phyloP scores from a whole-genome alignment of 805 yeast species.

The Myxozyma melibiosi region DNA sequence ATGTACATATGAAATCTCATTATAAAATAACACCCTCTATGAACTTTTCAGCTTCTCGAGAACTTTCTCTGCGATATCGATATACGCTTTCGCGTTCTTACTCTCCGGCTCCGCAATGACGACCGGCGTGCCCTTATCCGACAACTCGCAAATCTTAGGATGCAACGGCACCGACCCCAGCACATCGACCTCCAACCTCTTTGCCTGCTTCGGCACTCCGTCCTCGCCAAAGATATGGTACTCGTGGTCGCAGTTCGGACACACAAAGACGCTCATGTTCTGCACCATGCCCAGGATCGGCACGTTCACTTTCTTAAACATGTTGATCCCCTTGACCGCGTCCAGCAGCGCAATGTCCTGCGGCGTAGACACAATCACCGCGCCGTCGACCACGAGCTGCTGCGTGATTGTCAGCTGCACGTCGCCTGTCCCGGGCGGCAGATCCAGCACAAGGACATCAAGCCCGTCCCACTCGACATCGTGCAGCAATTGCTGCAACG shows the following conservation, averaged over 20 bases:
- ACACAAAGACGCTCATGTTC: slow-evolving; percentile 76
- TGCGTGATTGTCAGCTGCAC: slow-evolving; percentile 83
- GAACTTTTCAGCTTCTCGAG: slow-evolving; percentile 32
- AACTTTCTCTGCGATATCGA: slow-evolving; percentile 51
- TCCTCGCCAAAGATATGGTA: slow-evolving; percentile 73
- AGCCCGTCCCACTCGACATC: slow-evolving; percentile 74
- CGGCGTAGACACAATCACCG: slow-evolving; percentile 81
- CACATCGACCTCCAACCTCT: slow-evolving; percentile 51
- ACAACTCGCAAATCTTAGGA: slow-evolving; percentile 57
- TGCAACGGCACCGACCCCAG: slow-evolving; percentile 71
- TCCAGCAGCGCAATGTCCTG: slow-evolving; percentile 83
- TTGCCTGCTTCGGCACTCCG: slow-evolving; percentile 57
- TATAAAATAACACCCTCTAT: not conserved
- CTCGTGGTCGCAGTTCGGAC: slow-evolving; percentile 75
- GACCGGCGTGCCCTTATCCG: slow-evolving; percentile 69
- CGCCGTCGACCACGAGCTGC: slow-evolving; percentile 73
- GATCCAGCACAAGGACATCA: slow-evolving; percentile 72
- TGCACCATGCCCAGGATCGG: slow-evolving; percentile 79
- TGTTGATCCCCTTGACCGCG: slow-evolving; percentile 75
- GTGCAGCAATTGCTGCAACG: slow-evolving; percentile 77
- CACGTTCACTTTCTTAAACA: slow-evolving; percentile 71
- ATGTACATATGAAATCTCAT: not conserved
- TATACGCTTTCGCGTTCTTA: slow-evolving; percentile 48
- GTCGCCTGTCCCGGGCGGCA: slow-evolving; percentile 95
- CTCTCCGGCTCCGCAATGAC: slow-evolving; percentile 50